Evolutionary conservation across 305 asterid genomes (phyloP).

Genomic region (Lippia alba): DNA sequence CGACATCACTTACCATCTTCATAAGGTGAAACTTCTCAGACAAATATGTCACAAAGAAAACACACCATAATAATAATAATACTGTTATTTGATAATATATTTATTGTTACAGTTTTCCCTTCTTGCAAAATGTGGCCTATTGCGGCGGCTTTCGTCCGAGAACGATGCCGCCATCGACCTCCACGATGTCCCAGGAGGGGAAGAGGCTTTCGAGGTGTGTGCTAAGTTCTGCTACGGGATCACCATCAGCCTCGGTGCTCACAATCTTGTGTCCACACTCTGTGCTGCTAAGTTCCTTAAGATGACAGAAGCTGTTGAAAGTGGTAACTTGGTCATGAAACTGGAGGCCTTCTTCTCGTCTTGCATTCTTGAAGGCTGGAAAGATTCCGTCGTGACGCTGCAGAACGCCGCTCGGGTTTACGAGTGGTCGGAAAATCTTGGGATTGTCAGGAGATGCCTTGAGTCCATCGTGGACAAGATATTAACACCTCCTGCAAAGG

Average conservation of each 20-base stretch:
- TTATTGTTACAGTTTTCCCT: constrained; percentile 43
- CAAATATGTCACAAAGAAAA: background rate
- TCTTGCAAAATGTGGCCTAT: constrained; percentile 59
- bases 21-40: constrained; percentile 45
- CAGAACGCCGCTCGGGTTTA: constrained; percentile 41
- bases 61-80: background rate
- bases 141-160: constrained; percentile 44
- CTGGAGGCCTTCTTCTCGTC: constrained; percentile 58
- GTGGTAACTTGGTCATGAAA: constrained; percentile 48
- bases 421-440: constrained; percentile 63
- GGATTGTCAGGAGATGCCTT: constrained; percentile 55
- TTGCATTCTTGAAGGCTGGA: constrained; percentile 69
- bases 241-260: constrained; percentile 58
- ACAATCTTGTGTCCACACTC: constrained; percentile 49
- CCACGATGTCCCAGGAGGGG: constrained; percentile 64
- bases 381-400: constrained; percentile 54
- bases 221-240: constrained; percentile 69
- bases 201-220: constrained; percentile 62
- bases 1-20: constrained; percentile 55
- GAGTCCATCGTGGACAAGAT: constrained; percentile 67
- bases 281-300: constrained; percentile 65
- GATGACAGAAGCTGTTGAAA: constrained; percentile 57
- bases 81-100: constrained; percentile 7
- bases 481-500: constrained; percentile 54
- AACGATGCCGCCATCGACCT: constrained; percentile 42